Base-by-base conservation (phyloP, 495 filamentous ascomycete genomes). In the Penicillium taxi region DNA sequence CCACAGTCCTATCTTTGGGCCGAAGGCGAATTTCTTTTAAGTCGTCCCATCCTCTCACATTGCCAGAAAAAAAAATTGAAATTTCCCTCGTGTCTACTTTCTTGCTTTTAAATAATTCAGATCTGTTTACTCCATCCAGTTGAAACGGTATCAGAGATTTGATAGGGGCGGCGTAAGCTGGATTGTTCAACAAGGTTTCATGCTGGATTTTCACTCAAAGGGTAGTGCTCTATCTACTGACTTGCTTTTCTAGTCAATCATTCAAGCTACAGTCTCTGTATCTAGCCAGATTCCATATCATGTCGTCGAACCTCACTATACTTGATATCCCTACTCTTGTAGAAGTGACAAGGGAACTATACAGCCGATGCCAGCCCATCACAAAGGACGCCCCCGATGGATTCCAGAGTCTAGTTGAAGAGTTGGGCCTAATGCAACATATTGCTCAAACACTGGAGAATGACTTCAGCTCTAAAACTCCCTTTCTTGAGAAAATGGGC, bases 341-440 rank as follows among this genome's bases (percentile, higher is more conserved):
- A 8, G 57, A 53, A 37, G 32, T 61, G 29, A 52, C 62, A 36
- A 63, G 53, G 49, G 58, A 63, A 21, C 35, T 67, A 15, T 57
- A 64, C 36, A 53, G 55, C 27, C 55, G 47, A 22, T 66, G 58
- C 43, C 49, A 55, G 30, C 29, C 47, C 11, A 44, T 63, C n/a
- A 44, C 53, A 2, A 45, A 52, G 14, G 56, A 57, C 28, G 59
- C 56, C 6, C 63, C 63, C 2, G 56, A 63, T 23, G 58, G 56
- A 1, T 66, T 66, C 35, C 47, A 48, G 14, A 52, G 54, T 41
- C 53, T 67, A 9, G 51, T 61, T 6, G 55, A 42, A 17, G 60
- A 59, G 14, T 49, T 67, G 12, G 53, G 49, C 7, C 57, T 53
- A 2, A 42, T 66, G 12, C 56, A 66, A 32, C 51, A 50, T 8